Conservation (phyloP, 2,329 filamentous ascomycete genomes). For the Cylindrodendrum hubeiense region DNA sequence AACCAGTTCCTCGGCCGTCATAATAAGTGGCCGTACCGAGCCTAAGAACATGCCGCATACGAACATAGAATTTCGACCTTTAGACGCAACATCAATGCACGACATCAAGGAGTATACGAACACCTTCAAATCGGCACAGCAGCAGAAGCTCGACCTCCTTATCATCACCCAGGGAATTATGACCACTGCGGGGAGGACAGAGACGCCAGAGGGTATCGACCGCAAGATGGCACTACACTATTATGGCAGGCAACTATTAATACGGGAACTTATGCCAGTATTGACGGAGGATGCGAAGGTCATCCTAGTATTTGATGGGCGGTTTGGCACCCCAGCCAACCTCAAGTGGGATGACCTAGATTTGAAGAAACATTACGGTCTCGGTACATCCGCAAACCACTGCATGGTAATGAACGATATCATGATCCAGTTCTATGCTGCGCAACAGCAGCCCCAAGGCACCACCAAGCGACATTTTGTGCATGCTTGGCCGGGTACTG, state of each 20-base stretch:
- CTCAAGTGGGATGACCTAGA: constrained; percentile 56
- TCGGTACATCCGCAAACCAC: constrained; percentile 51
- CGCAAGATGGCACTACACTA: constrained; percentile 59
- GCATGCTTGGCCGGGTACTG: constrained; percentile 55
- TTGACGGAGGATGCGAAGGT: constrained; percentile 53
- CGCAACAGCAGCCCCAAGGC: constrained; percentile 36
- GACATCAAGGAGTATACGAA: constrained; percentile 50
- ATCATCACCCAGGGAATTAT: constrained; percentile 55
- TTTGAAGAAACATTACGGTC: constrained; percentile 49
- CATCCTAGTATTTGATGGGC: constrained; percentile 52
- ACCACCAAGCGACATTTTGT: constrained; percentile 48
- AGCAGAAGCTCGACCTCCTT: constrained; percentile 51
- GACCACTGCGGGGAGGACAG: constrained; percentile 49
- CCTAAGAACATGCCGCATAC: constrained; percentile 45
- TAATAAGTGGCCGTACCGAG: constrained; percentile 49
- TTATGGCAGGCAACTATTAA: constrained; percentile 58
- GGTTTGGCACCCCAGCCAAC: constrained; percentile 46
- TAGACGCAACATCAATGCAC: constrained; percentile 51
- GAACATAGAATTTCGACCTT: constrained; percentile 48
- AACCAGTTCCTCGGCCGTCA: constrained; percentile 42
- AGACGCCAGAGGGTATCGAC: constrained; percentile 59
- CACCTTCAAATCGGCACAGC: constrained; percentile 37
- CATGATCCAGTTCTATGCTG: constrained; percentile 51
- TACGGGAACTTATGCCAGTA: constrained; percentile 53
- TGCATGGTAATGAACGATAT: constrained; percentile 54